Base-by-base conservation (phyloP, 2,329 filamentous ascomycete species). In the Pyrenophora seminiperda region DNA sequence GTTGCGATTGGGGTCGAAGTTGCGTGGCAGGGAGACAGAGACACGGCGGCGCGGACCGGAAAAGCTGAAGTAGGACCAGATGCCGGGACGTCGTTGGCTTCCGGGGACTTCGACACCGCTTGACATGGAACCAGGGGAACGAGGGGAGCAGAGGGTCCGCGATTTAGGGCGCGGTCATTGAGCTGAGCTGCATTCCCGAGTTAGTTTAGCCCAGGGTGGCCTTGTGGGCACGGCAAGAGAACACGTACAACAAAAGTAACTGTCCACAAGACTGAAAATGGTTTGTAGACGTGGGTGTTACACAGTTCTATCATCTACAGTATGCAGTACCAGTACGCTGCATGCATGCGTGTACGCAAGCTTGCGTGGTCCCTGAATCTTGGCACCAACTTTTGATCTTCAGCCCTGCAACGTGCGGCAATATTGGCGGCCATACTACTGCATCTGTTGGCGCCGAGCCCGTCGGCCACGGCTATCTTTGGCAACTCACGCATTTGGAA, bases 1-100 rank as follows among this genome's bases (percentile, higher is more conserved):
- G 50, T 56, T 47, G 53, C 37, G 56, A 43, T 55, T 47, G 7
- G 58, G 56, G 40, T 66, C 59, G 51, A 70, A 68, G 63, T 70
- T 73, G 59, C 68, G 71, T 37, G 80, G 79, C 24, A 79, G 74
- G 32, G 81, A 79, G 47, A 80, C 73, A 22, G 82, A 84, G 47
- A 75, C 74, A 43, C 71, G 68, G 57, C 82, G 80, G 57, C 80
- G 80, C 36, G 80, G 78, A 39, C 75, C 74, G 54, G 66, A 66
- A 61, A 79, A 78, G 58, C 77, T 76, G 58, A 81, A 72, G 70
- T 82, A 80, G 41, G 80, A 81, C 76, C 79, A 82, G 63, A 82
- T 76, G 60, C 72, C 75, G 61, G 77, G 74, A 65, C 75, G 76
- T 65, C 74, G 72, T 72, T 75, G 75, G 59, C 62, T 60, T 52